Evolutionary conservation across 768 basidiomycete genomes (phyloP).

Genomic region (Crucibulum laeve): DNA sequence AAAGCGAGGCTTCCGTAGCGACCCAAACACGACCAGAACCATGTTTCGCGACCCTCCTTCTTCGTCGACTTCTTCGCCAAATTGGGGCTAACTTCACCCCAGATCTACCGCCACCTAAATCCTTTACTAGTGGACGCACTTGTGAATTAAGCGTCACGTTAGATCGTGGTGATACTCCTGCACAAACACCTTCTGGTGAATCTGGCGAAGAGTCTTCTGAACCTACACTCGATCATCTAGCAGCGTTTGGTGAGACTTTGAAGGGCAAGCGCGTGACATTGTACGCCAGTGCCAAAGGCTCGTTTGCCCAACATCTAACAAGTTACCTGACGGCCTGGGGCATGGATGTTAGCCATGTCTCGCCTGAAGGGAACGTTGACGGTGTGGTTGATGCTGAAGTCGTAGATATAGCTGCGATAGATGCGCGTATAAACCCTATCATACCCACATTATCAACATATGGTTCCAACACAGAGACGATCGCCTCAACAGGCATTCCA

Average conservation of each 20-base stretch:
- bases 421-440: background rate
- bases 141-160: constrained; percentile 67
- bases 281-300: constrained; percentile 81
- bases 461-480: background rate
- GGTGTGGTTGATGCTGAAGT: constrained; percentile 14
- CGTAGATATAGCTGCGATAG: background rate
- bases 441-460: background rate
- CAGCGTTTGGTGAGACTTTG: constrained; percentile 74
- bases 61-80: constrained; percentile 58
- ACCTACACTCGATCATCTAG: constrained; percentile 76
- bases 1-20: constrained; percentile 1
- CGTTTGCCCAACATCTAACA: constrained; percentile 90
- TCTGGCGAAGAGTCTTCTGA: constrained; percentile 56
- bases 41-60: constrained; percentile 41
- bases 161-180: constrained; percentile 50
- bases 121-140: constrained; percentile 41
- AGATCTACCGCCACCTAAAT: constrained; percentile 38
- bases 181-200: constrained; percentile 31
- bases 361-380: constrained; percentile 53
- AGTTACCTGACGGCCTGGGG: constrained; percentile 95
- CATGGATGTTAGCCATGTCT: constrained; percentile 83
- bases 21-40: constrained; percentile 35
- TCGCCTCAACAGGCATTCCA: constrained; percentile 3
- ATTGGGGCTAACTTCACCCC: constrained; percentile 48
- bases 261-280: constrained; percentile 80